Evolutionary conservation across 306 rosid genomes (phyloP).

Genomic region (Castanea crenata): DNA sequence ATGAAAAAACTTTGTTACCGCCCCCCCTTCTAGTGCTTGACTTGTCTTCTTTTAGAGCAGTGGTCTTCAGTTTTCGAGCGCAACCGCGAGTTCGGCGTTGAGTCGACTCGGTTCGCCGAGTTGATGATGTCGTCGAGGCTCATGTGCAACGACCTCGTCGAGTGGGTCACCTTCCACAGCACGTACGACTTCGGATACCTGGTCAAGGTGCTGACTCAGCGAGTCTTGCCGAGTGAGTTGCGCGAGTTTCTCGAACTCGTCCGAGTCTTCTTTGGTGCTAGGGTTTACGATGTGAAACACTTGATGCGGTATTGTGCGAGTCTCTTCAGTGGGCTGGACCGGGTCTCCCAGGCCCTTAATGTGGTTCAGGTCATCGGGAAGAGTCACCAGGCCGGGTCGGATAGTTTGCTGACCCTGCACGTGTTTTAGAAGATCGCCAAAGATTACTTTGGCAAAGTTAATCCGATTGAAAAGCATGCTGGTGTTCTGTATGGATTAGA

Average conservation of each 20-base stretch:
- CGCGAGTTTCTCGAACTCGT: slow-evolving; percentile 34
- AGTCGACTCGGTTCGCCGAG: slow-evolving; percentile 47
- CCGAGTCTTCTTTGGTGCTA: slow-evolving; percentile 48
- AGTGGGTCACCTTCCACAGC: slow-evolving; percentile 70
- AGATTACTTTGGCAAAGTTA: slow-evolving; percentile 22
- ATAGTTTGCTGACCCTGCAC: slow-evolving; percentile 62
- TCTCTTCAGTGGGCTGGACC: slow-evolving; percentile 58
- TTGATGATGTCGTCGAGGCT: slow-evolving; percentile 75
- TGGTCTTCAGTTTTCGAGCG: slow-evolving; percentile 24
- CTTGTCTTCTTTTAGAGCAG: too few species aligned
- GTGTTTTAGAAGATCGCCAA: slow-evolving; percentile 42
- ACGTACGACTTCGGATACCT: slow-evolving; percentile 72
- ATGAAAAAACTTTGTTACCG: too few species aligned
- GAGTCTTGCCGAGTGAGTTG: slow-evolving; percentile 40
- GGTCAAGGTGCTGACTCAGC: slow-evolving; percentile 52
- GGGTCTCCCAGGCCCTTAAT: slow-evolving; percentile 35
- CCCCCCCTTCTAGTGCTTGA: too few species aligned
- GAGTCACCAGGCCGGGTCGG: slow-evolving; percentile 76
- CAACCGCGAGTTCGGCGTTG: slow-evolving; percentile 40
- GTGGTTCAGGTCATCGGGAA: slow-evolving; percentile 46
- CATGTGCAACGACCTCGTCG: slow-evolving; percentile 42
- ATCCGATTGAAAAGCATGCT: slow-evolving; percentile 37
- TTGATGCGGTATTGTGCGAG: slow-evolving; percentile 41
- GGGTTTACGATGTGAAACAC: slow-evolving; percentile 66
- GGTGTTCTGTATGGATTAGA: slow-evolving; percentile 65